Percentiles rank a stretch among this genome's conserved stretches.
phyloP scores from a whole-genome alignment of 331 rosid species.

The Cydonia oblonga region DNA sequence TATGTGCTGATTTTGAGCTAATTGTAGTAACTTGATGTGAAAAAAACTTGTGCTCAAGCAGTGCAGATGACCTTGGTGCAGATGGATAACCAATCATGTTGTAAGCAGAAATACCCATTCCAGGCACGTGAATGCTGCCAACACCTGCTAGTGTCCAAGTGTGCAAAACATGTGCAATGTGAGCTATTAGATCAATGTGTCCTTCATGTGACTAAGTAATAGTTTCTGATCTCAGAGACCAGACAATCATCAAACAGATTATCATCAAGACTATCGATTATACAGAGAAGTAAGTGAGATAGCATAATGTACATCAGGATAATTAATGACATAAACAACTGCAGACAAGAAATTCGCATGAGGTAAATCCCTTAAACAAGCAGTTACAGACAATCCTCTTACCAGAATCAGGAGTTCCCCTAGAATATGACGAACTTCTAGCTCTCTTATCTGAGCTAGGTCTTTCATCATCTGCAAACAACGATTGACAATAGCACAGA shows the following conservation, averaged over 20 bases:
- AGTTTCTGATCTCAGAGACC: slow-evolving; percentile 39
- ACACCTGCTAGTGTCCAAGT: slow-evolving; percentile 99
- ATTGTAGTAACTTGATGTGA: slow-evolving; percentile 41
- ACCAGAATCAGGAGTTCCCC: slow-evolving; percentile 66
- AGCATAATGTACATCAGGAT: slow-evolving; percentile 5
- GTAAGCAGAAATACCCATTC: slow-evolving; percentile 95
- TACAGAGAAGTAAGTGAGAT: background rate
- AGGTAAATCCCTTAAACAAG: background rate
- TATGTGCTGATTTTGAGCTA: slow-evolving; percentile 33
- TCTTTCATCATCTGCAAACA: slow-evolving; percentile 60
- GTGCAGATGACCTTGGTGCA: slow-evolving; percentile 99
- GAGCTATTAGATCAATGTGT: slow-evolving; percentile 82
- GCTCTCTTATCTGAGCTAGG: slow-evolving; percentile 70
- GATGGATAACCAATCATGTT: slow-evolving; percentile 97
- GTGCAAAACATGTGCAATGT: slow-evolving; percentile 97
- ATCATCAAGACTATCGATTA: background rate
- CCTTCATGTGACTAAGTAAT: slow-evolving; percentile 56
- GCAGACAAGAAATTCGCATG: background rate
- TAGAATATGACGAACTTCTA: slow-evolving; percentile 47
- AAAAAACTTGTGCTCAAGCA: slow-evolving; percentile 73
- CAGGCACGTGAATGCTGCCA: slow-evolving; percentile 98
- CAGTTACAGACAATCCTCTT: slow-evolving; percentile 20
- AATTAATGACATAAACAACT: background rate
- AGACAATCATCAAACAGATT: slow-evolving; percentile 14
- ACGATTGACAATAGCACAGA: slow-evolving; percentile 11